Evolutionary conservation across 176 grass and related monocot genomes (phyloP), one percentile per base, ranked within the genome.

Genomic region (Otatea glauca): DNA sequence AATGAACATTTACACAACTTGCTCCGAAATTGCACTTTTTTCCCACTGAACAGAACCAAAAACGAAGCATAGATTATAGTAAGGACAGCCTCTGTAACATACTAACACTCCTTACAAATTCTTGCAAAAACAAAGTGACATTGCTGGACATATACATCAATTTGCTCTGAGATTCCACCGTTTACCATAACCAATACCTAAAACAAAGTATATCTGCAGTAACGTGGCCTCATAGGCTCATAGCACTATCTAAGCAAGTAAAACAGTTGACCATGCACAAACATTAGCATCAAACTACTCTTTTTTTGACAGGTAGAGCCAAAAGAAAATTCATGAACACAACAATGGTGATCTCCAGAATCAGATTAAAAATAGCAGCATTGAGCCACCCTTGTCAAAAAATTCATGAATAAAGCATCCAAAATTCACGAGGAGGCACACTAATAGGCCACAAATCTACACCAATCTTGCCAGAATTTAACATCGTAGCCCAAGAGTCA

Each of bases 261-360:
- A 67, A 61, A 16, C 24, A 15, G 25, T 12, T 53, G 42, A n/a
- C n/a, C n/a, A n/a, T 39, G 27, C 39, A 72, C 54, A 38, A 0
- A 60, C 27, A 43, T 13, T 14, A 79, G 56, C 76, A 86, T 21
- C 41, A 49, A 48, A 50, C 9, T 80, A 51, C 63, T 49, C 25
- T 9, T n/a, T n/a, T 39, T 54, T 39, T n/a, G 55, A 53, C 47
- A 82, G 38, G 25, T 1, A 58, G 23, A 55, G 3, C 1, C 32
- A 74, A 37, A 38, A 44, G 4, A 48, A 4, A 74, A 65, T 65
- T 38, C 4, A 51, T n/a, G n/a, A n/a, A n/a, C n/a, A n/a, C n/a
- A n/a, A n/a, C n/a, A n/a, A n/a, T n/a, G n/a, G n/a, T n/a, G n/a
- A n/a, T n/a, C n/a, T n/a, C 65, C 79, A 42, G 5, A 16, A 41